Evolutionary conservation across 768 basidiomycete genomes (phyloP), one percentile per base, ranked within the genome.

Genomic region (Inosperma sp.): DNA sequence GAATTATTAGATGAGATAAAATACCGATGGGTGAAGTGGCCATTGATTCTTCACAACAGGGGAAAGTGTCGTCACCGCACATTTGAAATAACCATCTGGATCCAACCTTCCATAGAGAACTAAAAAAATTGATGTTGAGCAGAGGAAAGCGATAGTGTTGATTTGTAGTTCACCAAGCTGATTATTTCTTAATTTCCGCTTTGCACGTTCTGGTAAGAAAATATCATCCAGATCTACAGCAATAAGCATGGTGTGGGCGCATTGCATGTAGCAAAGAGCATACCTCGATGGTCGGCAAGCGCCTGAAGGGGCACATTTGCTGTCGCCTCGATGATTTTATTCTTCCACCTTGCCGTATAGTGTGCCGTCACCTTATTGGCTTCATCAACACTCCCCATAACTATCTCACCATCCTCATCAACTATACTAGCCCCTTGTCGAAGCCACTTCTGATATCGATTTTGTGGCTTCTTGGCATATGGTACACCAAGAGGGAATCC

Each of bases 81-180:
- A 88, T 29, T 72, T 74, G 61, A 89, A 89, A 22, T 76, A 68
- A 1, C 68, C 69, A 12, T 77, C 51, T 0, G 65, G 73, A 54
- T 79, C 75, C 33, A 88, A 62, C 33, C 87, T 74, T 9, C 79
- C 81, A 60, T 76, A 87, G 21, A 76, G 69, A 3, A 65, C 84
- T 82, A 48, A 13, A 5, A 39, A 41, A 26, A 39, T 13, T 10
- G 40, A 26, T 25, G 5, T 45, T 10, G 35, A 36, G 21, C 29
- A 1, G 21, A 31, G 3, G 22, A 35, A 23, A 35, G 19, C 8
- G 3, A 21, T 2, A 13, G 26, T 27, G 41, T 30, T 27, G 26
- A 25, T 27, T 53, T 34, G 34, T 56, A 57, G 56, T 58, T 62
- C 62, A 68, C 62, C 56, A 42, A 61, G 64, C 48, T 56, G 56